Evolutionary conservation across 2,329 filamentous ascomycete genomes (phyloP).

Genomic region (Paraconiothyrium brasiliense): DNA sequence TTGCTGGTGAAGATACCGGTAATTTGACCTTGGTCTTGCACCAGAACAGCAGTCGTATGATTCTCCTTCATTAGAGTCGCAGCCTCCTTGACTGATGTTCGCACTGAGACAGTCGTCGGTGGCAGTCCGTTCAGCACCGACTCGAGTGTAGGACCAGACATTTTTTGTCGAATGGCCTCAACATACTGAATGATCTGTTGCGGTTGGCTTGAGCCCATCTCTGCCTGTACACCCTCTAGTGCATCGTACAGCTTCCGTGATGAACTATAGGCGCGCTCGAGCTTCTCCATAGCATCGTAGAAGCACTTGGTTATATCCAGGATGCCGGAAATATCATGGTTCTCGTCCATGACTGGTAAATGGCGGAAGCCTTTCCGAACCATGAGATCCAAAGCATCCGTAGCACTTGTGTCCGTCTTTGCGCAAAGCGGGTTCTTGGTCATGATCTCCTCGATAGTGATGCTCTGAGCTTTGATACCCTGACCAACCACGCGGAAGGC

Average conservation of each 20-base stretch:
- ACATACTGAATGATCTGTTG: conserved; percentile 99
- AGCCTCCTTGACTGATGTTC: conserved; percentile 95
- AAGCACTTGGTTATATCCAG: conserved; percentile 99
- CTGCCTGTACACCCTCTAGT: conserved; percentile 95
- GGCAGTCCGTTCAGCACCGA: conserved; percentile 91
- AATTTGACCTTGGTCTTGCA: conserved; percentile 96
- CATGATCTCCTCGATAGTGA: conserved; percentile 99
- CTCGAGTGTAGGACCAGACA: conserved; percentile 97
- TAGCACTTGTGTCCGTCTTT: conserved; percentile 96
- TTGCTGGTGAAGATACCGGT: conserved; percentile 99
- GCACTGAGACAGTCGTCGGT: conserved; percentile 92
- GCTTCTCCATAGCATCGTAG: conserved; percentile 99
- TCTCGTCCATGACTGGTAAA: conserved; percentile 99
- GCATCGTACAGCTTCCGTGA: conserved; percentile 99
- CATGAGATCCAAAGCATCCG: conserved; percentile 97
- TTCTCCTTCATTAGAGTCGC: conserved; percentile 98
- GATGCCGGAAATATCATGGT: conserved; percentile 98
- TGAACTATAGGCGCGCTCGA: conserved; percentile 96
- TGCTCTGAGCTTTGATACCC: conserved; percentile 85
- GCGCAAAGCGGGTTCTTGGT: conserved; percentile 99
- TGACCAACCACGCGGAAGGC: conserved; percentile 95
- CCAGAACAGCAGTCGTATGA: conserved; percentile 94
- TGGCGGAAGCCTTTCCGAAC: conserved; percentile 98
- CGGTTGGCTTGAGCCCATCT: conserved; percentile 92
- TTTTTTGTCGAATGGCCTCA: conserved; percentile 91